Percentiles rank a stretch among this genome's conserved stretches.
Evolutionary conservation across 2,329 filamentous ascomycete genomes (phyloP).

Genomic region (Penicillium thymicola): DNA sequence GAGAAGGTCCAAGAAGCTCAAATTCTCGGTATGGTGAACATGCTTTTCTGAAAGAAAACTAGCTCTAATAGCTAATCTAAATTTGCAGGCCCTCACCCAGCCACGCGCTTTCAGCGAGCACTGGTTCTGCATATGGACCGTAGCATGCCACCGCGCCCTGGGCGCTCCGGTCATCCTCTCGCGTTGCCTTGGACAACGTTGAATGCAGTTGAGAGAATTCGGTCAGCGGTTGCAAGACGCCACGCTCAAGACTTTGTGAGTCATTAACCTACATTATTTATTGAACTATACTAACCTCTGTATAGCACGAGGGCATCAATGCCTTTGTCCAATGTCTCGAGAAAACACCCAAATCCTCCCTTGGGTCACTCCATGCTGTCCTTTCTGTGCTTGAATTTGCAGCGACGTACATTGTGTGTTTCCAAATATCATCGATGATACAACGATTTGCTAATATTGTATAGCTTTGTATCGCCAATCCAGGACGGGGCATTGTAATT

Average conservation of each 20-base stretch:
- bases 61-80: background rate
- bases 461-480: conserved; percentile 11
- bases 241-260: background rate
- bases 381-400: conserved; percentile 14
- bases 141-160: background rate
- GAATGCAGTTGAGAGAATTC: background rate
- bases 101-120: conserved; percentile 1
- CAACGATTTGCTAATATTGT: background rate
- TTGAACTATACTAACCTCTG: background rate
- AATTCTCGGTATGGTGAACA: conserved; percentile 2
- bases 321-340: conserved; percentile 2
- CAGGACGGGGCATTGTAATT: conserved; percentile 7
- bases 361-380: conserved; percentile 7
- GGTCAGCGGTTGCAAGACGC: background rate
- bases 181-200: background rate
- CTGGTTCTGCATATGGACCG: background rate
- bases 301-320: background rate
- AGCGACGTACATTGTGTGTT: conserved; percentile 9
- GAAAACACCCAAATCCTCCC: background rate
- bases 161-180: background rate
- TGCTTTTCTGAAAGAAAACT: too few relatives aligned
- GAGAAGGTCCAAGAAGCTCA: conserved; percentile 11
- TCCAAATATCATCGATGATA: background rate
- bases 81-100: background rate
- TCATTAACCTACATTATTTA: too few relatives aligned